Percentiles rank a stretch among this genome's conserved stretches.
These are phyloP conservation scores for Setaria viridis DNA, from an alignment of 202 grass and related monocot genomes.

Conservation along the genomic window DNA sequence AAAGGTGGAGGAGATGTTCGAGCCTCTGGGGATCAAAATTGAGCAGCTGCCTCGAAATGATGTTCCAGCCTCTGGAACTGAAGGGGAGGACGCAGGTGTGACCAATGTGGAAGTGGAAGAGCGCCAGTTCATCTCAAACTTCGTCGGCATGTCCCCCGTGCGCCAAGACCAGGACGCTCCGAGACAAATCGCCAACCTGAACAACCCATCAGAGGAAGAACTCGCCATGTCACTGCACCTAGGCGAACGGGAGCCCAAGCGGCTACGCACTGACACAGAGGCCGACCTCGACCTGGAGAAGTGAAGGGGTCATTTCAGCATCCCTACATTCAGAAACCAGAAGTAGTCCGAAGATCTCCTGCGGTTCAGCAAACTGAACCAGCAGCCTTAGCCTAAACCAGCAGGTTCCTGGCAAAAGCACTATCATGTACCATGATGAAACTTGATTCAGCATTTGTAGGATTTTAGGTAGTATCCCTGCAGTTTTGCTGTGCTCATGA, in stretches of 20 bases:
- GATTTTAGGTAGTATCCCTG: constrained; percentile 39
- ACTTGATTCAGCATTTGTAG: constrained; percentile 48
- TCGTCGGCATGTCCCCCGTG: constrained; percentile 61
- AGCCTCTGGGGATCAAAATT: constrained; percentile 78
- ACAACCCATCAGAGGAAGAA: constrained; percentile 83
- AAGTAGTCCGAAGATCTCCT: constrained; percentile 24
- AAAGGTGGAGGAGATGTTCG: constrained; percentile 71
- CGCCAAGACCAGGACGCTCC: constrained; percentile 50
- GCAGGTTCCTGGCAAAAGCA: constrained; percentile 26
- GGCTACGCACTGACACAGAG: constrained; percentile 56
- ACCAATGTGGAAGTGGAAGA: constrained; percentile 87
- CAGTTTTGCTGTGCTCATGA: constrained; percentile 56
- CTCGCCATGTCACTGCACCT: constrained; percentile 77
- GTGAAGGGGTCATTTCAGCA: constrained; percentile 31
- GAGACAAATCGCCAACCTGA: constrained; percentile 66
- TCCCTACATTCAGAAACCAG: neutral
- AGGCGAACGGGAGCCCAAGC: constrained; percentile 81
- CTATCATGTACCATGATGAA: constrained; percentile 37
- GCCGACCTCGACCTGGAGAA: constrained; percentile 64
- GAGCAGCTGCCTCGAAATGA: constrained; percentile 67
- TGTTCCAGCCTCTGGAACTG: constrained; percentile 46
- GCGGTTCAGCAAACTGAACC: constrained; percentile 37
- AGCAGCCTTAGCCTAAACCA: constrained; percentile 39
- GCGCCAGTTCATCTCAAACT: constrained; percentile 91
- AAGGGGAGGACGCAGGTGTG: constrained; percentile 61